Evolutionary conservation across 306 rosid genomes (phyloP), one percentile per base, ranked within the genome.

Genomic region (Lagenaria siceraria): DNA sequence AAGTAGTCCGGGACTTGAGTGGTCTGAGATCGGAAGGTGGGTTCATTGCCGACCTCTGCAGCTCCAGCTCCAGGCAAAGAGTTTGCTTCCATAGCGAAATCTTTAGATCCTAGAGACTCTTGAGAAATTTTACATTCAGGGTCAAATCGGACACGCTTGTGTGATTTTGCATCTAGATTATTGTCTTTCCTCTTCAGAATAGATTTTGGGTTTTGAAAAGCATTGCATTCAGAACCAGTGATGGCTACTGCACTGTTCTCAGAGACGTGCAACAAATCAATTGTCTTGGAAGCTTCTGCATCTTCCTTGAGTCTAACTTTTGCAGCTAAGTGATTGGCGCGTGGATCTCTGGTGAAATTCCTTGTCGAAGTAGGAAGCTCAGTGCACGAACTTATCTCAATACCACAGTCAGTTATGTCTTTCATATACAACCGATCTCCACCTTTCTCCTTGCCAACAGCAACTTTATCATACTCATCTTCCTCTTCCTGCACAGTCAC

Each of bases 301-400:
- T 90, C 96, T 77, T 90, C 90, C 65, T 83, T 61, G 66, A 93
- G 84, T 87, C 91, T 85, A 74, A 88, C 64, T 80, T 83, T 85
- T 0, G 98, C 98, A 33, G 98, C 98, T 80, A 79, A 24, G 77
- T 89, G 98, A 83, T 92, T 94, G 0, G 98, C 98, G 0, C 98
- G 96, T 0, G 95, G 97, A 76, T 94, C 98, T 75, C 90, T 83
- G 48, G 38, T 84, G 61, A 88, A 82, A 74, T 81, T 90, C 19
- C 66, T 35, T 29, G 86, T 31, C 19, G 88, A 85, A 78, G 62
- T 59, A 10, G 93, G 98, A 79, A 90, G 84, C 79, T 76, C 86
- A 49, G 75, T 65, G 73, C 76, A 76, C 72, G 90, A 86, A 59
- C 85, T 88, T 2, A 92, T 85, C 27, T 84, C 95, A 22, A 92